Base-by-base conservation (phyloP, 768 basidiomycete genomes). In the Leccinum boreale region DNA sequence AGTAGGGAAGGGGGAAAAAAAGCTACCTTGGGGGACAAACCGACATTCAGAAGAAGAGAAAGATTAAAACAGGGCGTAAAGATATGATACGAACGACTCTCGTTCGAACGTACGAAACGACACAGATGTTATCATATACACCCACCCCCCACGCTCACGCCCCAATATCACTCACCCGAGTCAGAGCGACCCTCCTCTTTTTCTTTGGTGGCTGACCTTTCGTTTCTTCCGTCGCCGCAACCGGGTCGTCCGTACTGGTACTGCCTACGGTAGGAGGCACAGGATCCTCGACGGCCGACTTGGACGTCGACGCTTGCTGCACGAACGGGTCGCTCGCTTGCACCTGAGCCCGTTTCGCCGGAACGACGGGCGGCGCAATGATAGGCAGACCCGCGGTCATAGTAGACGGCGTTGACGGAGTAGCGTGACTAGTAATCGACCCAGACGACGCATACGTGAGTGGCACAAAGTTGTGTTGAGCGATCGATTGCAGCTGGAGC, bases 401-500 rank as follows among this genome's bases (percentile, higher is more conserved):
- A 28, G 36, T 64, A 58, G 62, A 65, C 52, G 52, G 77, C 56
- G 65, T 68, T 55, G 49, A 67, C 59, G 62, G 72, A 5, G 57
- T 35, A 29, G 44, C 21, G 24, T 69, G 67, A 3, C 58, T 50
- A 14, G 67, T 7, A 3, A 42, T 24, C 17, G 60, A 65, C 33
- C 50, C 50, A 4, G 65, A 59, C 2, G 59, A 14, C 19, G 70
- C 49, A 70, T 52, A 71, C 0, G 82, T 80, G 47, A 87, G 76
- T 3, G 87, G 84, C 36, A 90, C 81, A 3, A 85, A 88, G 67
- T 93, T 86, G 59, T 89, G 85, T 65, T 92, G 89, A 2, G 94
- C 94, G 57, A 97, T 94, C 35, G 90, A 89, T 66, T 94, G 90
- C 29, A 97, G 78, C 71, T 96, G 95, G 19, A 96, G 82, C 5